Evolutionary conservation across 306 rosid genomes (phyloP), one percentile per base, ranked within the genome.

Genomic region (Medicago lupulina): DNA sequence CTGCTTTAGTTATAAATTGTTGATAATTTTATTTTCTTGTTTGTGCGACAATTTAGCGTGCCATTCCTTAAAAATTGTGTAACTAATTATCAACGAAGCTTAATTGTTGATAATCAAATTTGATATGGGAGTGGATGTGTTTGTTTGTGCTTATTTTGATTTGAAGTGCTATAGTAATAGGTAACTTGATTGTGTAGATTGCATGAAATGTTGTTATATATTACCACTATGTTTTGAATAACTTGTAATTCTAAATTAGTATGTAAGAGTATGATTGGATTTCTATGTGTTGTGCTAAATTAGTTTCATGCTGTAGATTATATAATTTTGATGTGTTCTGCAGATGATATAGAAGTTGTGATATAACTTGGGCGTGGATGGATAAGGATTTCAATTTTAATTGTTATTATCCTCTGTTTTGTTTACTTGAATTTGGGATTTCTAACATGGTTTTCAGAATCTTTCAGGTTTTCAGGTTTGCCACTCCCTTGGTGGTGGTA

Each of bases 401-500:
- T 4, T 5, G 19, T 7, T 25, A n/a, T 12, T 10, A 50, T 25
- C n/a, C 36, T 2, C 40, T 76, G 31, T 16, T 39, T 38, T 50
- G 28, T 16, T 38, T 46, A 13, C 21, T 2, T 28, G 6, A 38
- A 9, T 18, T n/a, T 49, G 6, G 0, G 6, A 5, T 19, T 34
- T 34, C 49, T 76, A 0, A 0, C 0, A 0, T 25, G 4, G 8
- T 50, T 1, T 58, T 18, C 0, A 0, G 54, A 0, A 17, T 28
- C 0, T 82, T 84, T 66, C 80, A 88, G 90, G 90, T 21, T 89
- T 85, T 83, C 90, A 86, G 76, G 90, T 86, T 12, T 89, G 93
- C 82, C 93, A 89, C 85, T 86, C 88, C 8, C 78, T 89, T 8
- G 90, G 90, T 39, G 90, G 93, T 14, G 90, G 90, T 62, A 86